A percentile compares a stretch with the other conserved stretches of the same genome.
Conservation (phyloP, 495 filamentous ascomycete species). For the Penicillium crystallinum region DNA sequence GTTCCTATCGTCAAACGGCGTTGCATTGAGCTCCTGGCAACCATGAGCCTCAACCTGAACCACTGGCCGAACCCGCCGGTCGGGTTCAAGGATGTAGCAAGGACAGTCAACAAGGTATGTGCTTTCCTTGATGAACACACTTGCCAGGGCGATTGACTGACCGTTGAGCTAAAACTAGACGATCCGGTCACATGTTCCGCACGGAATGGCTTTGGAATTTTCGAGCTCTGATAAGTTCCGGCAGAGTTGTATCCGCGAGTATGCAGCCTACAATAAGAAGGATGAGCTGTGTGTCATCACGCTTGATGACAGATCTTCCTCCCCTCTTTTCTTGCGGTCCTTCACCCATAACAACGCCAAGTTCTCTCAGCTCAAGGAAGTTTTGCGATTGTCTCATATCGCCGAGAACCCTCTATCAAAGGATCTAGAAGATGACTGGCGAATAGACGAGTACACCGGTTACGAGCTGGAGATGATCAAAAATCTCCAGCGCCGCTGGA, state of each 20-base stretch:
- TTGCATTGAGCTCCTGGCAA: slow-evolving; percentile 7
- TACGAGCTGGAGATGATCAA: slow-evolving; percentile 5
- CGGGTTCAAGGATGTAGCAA: neutral
- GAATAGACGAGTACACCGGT: slow-evolving; percentile 1
- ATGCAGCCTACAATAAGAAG: slow-evolving; percentile 7
- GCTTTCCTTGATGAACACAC: neutral
- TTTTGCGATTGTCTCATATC: neutral
- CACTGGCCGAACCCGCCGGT: slow-evolving; percentile 1
- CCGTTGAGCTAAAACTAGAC: neutral
- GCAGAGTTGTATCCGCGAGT: neutral
- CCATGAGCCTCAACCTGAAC: slow-evolving; percentile 6
- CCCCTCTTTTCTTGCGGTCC: neutral
- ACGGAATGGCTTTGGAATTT: neutral
- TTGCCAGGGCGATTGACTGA: neutral
- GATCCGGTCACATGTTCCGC: neutral
- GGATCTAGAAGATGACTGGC: neutral
- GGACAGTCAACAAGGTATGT: neutral
- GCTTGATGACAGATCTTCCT: slow-evolving; percentile 2
- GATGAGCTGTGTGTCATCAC: slow-evolving; percentile 10
- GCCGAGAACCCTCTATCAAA: neutral
- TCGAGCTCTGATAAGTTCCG: neutral
- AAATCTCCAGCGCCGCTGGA: slow-evolving; percentile 10
- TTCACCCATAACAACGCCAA: neutral
- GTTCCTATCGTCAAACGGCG: neutral
- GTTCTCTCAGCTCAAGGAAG: neutral